These are phyloP conservation scores for Globisporangium paroecandrum DNA, from an alignment of 352 stramenopile genomes.

Conservation along the genomic window DNA sequence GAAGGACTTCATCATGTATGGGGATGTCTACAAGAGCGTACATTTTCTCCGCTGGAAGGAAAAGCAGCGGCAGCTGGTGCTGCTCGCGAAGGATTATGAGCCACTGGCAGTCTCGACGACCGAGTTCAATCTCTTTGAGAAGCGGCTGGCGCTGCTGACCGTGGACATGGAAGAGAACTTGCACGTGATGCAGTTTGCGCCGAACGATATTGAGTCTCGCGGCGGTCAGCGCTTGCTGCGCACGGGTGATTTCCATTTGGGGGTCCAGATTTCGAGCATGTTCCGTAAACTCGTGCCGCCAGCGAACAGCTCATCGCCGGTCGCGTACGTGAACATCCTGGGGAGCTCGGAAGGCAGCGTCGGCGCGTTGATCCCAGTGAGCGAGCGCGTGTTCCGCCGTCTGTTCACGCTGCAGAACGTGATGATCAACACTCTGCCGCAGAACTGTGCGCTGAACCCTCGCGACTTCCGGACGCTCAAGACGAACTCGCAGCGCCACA, in stretches of 20 bases:
- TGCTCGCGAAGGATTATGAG: slow-evolving; percentile 87
- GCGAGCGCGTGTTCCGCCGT: slow-evolving; percentile 79
- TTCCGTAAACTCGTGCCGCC: slow-evolving; percentile 64
- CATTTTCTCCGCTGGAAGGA: slow-evolving; percentile 87
- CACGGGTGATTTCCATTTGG: slow-evolving; percentile 81
- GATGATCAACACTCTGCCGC: slow-evolving; percentile 86
- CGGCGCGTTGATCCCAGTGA: slow-evolving; percentile 66
- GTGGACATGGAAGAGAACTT: slow-evolving; percentile 85
- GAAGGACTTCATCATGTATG: slow-evolving; percentile 86
- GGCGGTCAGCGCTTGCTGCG: slow-evolving; percentile 78
- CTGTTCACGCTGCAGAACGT: slow-evolving; percentile 88
- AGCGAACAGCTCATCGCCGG: slow-evolving; percentile 19
- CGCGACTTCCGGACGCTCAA: slow-evolving; percentile 82
- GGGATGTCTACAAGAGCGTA: slow-evolving; percentile 87
- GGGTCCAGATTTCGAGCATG: slow-evolving; percentile 72
- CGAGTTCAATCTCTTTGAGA: slow-evolving; percentile 83
- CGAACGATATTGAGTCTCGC: slow-evolving; percentile 80
- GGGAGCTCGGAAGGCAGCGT: slow-evolving; percentile 80
- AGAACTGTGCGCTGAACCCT: slow-evolving; percentile 84
- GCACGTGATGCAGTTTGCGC: slow-evolving; percentile 84
- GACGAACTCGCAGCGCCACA: slow-evolving; percentile 55
- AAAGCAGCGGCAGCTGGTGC: slow-evolving; percentile 70
- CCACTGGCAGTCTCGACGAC: slow-evolving; percentile 70
- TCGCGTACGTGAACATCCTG: slow-evolving; percentile 72
- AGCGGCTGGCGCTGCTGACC: slow-evolving; percentile 63